Conservation (phyloP, 176 grass and related monocot species). For the Eleusine coracana region DNA sequence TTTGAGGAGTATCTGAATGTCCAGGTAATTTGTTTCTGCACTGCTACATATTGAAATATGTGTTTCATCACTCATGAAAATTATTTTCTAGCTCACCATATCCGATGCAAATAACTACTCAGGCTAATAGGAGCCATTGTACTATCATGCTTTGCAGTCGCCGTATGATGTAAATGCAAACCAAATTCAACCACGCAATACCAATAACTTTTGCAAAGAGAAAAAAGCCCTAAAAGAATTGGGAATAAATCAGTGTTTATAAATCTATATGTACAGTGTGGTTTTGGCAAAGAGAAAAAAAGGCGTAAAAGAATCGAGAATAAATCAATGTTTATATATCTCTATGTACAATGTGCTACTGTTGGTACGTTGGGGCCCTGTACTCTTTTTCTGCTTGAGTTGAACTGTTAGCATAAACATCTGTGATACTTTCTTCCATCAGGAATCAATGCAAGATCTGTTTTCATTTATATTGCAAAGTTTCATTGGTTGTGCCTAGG, state of each 20-base stretch:
- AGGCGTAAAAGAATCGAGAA: conserved; percentile 19
- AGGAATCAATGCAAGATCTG: neutral
- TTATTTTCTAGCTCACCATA: conserved; percentile 16
- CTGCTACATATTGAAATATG: conserved; percentile 28
- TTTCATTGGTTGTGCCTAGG: neutral
- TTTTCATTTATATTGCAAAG: conserved; percentile 4
- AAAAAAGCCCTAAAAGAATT: conserved; percentile 18
- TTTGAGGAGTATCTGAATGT: conserved; percentile 94
- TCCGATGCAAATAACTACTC: conserved; percentile 16
- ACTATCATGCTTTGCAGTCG: conserved; percentile 16
- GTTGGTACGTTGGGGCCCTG: neutral
- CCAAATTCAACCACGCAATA: neutral
- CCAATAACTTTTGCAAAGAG: neutral
- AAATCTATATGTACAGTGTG: neutral
- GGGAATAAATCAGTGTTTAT: conserved; percentile 16
- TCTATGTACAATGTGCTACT: neutral
- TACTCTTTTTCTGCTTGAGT: conserved; percentile 9
- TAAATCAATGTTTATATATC: conserved; percentile 21
- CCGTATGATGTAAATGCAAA: conserved; percentile 21
- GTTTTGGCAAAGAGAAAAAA: neutral
- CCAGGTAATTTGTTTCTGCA: conserved; percentile 57
- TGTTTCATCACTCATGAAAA: neutral
- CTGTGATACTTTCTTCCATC: conserved; percentile 1
- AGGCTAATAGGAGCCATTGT: conserved; percentile 11
- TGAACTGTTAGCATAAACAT: conserved; percentile 2